These are phyloP conservation scores for Mucor lusitanicus DNA, from an alignment of 371 early-diverging fungal genomes.

Conservation along the genomic window DNA sequence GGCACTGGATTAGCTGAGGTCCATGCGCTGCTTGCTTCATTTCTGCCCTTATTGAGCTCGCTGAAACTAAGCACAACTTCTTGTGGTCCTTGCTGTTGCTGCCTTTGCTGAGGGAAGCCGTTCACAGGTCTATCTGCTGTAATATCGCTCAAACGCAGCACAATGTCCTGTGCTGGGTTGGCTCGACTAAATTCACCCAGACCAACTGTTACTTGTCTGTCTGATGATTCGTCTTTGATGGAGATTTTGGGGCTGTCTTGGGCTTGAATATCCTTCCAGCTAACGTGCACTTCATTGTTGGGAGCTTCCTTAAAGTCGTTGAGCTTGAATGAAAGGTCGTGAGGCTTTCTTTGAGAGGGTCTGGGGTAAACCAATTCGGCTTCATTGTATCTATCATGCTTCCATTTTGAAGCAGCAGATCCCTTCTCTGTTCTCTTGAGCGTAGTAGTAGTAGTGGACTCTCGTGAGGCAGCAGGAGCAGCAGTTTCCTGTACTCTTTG, in stretches of 20 bases:
- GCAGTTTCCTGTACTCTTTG: too few species aligned
- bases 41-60: background rate
- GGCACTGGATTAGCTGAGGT: background rate
- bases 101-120: background rate
- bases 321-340: background rate
- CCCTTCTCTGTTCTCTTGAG: too few species aligned
- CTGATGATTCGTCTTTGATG: background rate
- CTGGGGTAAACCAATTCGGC: background rate
- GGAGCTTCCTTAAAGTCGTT: background rate
- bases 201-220: background rate
- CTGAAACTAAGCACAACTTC: background rate
- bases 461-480: background rate
- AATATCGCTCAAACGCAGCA: background rate
- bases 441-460: background rate
- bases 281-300: background rate
- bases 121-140: background rate
- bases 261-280: background rate
- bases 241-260: background rate
- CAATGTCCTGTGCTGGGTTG: background rate
- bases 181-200: background rate
- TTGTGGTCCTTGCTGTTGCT: background rate
- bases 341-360: background rate
- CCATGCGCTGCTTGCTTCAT: background rate
- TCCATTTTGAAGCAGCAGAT: background rate
- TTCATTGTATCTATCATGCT: constrained; percentile 5